Evolutionary conservation across 805 yeast genomes (phyloP).

Genomic region (Candida odintsovae): DNA sequence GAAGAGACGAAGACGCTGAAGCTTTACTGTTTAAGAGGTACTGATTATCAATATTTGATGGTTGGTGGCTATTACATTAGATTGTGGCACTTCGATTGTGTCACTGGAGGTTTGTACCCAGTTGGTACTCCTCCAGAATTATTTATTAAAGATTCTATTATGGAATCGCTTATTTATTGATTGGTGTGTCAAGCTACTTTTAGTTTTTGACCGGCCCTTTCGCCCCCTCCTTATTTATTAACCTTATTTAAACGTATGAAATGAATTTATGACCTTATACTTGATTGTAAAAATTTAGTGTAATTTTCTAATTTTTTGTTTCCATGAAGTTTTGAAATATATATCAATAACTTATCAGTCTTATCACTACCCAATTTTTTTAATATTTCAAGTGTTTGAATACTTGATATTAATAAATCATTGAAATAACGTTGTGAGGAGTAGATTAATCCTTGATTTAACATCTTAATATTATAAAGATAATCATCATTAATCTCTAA

Average conservation of each 20-base stretch:
- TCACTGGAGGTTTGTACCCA: not conserved
- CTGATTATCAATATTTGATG: no score
- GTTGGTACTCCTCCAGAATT: not conserved
- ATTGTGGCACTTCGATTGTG: not conserved
- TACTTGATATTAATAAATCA: not conserved
- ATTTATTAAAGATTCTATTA: not conserved
- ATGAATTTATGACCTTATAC: not conserved
- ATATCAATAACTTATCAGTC: not conserved
- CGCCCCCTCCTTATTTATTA: not conserved
- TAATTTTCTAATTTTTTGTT: not conserved
- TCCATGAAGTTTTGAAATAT: not conserved
- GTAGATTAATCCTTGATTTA: conserved; percentile 10
- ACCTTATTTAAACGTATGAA: not conserved
- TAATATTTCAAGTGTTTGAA: conserved; percentile 1
- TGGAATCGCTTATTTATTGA: not conserved
- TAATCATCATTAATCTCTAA: conserved; percentile 6
- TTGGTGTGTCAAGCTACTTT: not conserved
- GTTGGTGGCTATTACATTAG: no score
- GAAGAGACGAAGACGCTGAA: conserved; percentile 8
- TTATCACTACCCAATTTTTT: not conserved
- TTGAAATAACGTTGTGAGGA: conserved; percentile 6
- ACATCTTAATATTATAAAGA: conserved; percentile 5
- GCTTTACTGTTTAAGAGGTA: conserved; percentile 5
- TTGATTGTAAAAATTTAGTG: not conserved
- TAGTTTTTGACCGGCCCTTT: not conserved